A percentile compares a stretch with the other conserved stretches of the same genome.
Conservation (phyloP, 192 early-diverging fungal genomes). For the Entophlyctis helioformis region DNA sequence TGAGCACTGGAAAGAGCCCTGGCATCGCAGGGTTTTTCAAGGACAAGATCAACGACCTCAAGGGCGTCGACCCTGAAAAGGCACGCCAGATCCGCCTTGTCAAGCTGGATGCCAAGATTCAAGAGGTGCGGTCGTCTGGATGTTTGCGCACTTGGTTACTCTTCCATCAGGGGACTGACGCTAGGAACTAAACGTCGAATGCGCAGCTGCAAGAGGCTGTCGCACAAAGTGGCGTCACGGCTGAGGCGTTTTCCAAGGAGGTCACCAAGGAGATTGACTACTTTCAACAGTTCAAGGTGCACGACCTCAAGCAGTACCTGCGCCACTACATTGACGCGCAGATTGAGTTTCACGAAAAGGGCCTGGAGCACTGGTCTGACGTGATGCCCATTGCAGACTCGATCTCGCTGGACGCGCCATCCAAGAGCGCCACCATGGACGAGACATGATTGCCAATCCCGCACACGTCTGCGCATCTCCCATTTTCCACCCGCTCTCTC, state of each 20-base stretch:
- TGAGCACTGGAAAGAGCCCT: constrained; percentile 50
- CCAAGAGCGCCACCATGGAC: too few species aligned
- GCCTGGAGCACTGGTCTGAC: too few species aligned
- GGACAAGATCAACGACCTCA: constrained; percentile 80
- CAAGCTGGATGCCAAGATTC: constrained; percentile 57
- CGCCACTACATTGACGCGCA: constrained; percentile 66
- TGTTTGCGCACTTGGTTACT: neutral
- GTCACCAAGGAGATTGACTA: constrained; percentile 73
- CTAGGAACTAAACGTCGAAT: too few species aligned
- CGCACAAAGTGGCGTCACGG: constrained; percentile 57
- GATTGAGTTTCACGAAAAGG: constrained; percentile 78
- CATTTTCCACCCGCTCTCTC: too few species aligned
- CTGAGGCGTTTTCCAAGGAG: constrained; percentile 63
- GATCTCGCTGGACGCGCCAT: too few species aligned
- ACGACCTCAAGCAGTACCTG: constrained; percentile 68
- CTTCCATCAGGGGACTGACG: too few species aligned
- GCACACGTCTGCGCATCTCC: too few species aligned
- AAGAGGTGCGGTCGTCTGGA: constrained; percentile 33
- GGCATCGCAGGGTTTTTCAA: constrained; percentile 65
- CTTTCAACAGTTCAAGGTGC: constrained; percentile 66
- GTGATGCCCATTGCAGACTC: too few species aligned
- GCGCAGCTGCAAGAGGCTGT: constrained; percentile 70
- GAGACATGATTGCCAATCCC: too few species aligned
- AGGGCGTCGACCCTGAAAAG: constrained; percentile 73
- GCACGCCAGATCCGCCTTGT: constrained; percentile 69